phyloP scores from a whole-genome alignment of 2,329 filamentous ascomycete species.

The Ceratocystis colombiana region DNA sequence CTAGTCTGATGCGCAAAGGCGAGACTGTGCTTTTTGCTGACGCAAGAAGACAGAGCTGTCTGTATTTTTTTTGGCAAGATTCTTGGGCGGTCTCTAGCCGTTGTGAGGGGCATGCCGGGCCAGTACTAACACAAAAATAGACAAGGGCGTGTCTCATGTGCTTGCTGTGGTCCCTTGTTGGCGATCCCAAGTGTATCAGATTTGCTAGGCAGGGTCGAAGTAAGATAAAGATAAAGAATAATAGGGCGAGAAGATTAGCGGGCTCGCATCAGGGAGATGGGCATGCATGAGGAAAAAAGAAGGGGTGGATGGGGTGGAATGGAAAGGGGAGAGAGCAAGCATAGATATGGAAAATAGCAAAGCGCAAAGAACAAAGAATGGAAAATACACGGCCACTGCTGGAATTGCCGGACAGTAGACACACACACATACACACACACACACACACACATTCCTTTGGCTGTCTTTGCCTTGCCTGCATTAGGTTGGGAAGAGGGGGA shows the following conservation, averaged over 20 bases:
- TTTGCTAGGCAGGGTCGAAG: background rate
- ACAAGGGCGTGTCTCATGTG: slow-evolving; percentile 5
- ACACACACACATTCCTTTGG: too few relatives aligned
- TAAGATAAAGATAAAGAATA: background rate
- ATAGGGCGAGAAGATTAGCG: background rate
- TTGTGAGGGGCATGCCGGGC: too few relatives aligned
- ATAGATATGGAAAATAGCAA: too few relatives aligned
- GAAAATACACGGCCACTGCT: too few relatives aligned
- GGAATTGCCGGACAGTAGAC: too few relatives aligned
- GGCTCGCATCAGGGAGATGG: background rate
- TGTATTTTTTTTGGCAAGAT: background rate
- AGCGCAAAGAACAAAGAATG: too few relatives aligned
- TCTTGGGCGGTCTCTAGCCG: too few relatives aligned
- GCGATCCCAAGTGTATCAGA: slow-evolving; percentile 11
- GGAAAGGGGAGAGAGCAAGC: too few relatives aligned
- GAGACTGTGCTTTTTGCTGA: background rate
- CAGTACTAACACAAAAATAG: background rate
- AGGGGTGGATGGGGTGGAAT: background rate
- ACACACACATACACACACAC: too few relatives aligned
- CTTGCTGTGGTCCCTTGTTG: background rate
- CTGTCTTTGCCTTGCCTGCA: too few relatives aligned
- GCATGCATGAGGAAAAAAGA: background rate
- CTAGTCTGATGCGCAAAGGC: background rate
- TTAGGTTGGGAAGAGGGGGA: too few relatives aligned
- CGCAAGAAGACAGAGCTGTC: background rate